These are phyloP conservation scores for Boletus sp. DNA, from an alignment of 768 basidiomycete species.

Conservation along the genomic window DNA sequence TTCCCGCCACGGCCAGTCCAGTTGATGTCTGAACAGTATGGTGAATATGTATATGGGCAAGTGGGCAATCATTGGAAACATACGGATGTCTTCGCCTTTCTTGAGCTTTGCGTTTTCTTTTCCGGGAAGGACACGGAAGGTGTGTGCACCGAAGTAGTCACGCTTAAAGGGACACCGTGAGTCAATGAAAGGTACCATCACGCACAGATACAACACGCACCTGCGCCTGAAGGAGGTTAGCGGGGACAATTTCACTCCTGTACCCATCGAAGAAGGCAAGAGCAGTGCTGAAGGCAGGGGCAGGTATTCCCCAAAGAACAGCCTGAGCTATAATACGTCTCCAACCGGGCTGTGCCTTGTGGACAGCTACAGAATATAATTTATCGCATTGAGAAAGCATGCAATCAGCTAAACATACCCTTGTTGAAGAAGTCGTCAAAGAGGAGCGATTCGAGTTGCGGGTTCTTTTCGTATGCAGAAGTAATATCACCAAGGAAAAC, in stretches of 20 bases:
- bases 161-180: constrained; percentile 46
- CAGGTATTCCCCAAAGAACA: constrained; percentile 95
- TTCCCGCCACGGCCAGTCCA: constrained; percentile 98
- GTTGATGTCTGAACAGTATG: constrained; percentile 69
- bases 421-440: constrained; percentile 98
- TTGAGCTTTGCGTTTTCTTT: constrained; percentile 84
- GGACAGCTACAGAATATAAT: constrained; percentile 54
- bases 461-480: constrained; percentile 82
- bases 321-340: constrained; percentile 95
- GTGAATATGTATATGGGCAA: constrained; percentile 1
- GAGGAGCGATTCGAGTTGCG: constrained; percentile 83
- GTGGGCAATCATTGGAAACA: constrained; percentile 33
- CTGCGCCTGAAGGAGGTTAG: constrained; percentile 93
- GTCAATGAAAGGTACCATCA: background rate
- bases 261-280: constrained; percentile 99
- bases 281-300: constrained; percentile 97
- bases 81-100: constrained; percentile 83
- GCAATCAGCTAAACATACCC: constrained; percentile 39
- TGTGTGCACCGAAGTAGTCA: constrained; percentile 99
- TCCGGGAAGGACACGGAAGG: constrained; percentile 91
- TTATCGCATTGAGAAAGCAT: background rate
- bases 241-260: constrained; percentile 90
- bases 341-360: constrained; percentile 97
- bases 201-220: constrained; percentile 33
- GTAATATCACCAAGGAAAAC: constrained; percentile 96